phyloP scores from a whole-genome alignment of 2,329 filamentous ascomycete genomes.

The Ophiostoma quercus region DNA sequence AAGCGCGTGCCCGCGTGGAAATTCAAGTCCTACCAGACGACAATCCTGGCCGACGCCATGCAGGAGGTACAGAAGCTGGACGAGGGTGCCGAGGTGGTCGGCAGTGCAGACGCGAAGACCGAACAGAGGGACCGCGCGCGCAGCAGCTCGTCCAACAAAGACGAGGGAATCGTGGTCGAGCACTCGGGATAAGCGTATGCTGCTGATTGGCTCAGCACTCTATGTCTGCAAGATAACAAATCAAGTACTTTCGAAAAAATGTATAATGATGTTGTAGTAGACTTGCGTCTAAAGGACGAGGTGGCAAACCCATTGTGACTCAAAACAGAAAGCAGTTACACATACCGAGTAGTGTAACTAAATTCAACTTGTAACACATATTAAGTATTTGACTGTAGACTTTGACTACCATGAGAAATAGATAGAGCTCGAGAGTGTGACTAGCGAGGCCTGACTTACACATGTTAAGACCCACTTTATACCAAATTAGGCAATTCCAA shows the following conservation, averaged over 20 bases:
- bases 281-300: too few species aligned
- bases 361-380: too few species aligned
- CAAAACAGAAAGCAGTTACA: too few species aligned
- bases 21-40: constrained; percentile 32
- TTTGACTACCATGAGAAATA: too few species aligned
- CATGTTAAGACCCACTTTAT: not conserved
- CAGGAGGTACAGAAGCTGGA: constrained; percentile 28
- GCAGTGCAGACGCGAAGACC: not conserved
- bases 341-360: too few species aligned
- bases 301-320: too few species aligned
- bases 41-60: constrained; percentile 30
- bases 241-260: too few species aligned
- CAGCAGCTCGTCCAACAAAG: not conserved
- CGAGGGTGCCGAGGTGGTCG: not conserved
- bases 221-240: too few species aligned
- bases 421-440: too few species aligned
- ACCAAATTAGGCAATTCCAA: not conserved
- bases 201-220: too few species aligned
- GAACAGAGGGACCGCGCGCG: not conserved
- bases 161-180: not conserved
- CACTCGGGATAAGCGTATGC: not conserved
- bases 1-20: constrained; percentile 31
- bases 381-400: too few species aligned
- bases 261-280: too few species aligned
- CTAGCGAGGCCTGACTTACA: not conserved